These are phyloP conservation scores for Candida koratica DNA, from an alignment of 805 yeast genomes.

Conservation along the genomic window DNA sequence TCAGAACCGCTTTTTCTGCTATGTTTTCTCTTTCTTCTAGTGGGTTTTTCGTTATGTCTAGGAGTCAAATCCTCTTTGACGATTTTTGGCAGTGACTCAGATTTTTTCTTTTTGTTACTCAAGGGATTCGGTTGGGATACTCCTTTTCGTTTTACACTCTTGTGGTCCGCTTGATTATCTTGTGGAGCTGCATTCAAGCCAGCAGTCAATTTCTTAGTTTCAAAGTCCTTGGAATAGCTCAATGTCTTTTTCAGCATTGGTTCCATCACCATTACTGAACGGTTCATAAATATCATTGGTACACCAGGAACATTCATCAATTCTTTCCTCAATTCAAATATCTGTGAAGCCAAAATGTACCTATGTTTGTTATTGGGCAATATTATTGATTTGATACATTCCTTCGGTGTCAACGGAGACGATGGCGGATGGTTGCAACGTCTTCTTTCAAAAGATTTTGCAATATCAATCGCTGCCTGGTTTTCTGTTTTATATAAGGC, in stretches of 20 bases:
- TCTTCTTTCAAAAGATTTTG: constrained; percentile 84
- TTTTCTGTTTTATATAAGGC: constrained; percentile 68
- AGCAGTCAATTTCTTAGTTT: constrained; percentile 61
- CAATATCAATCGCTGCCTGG: constrained; percentile 74
- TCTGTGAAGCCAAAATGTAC: constrained; percentile 84
- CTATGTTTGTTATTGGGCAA: constrained; percentile 81
- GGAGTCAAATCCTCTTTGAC: neutral
- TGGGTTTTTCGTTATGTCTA: constrained; percentile 15
- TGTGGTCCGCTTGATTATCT: constrained; percentile 16
- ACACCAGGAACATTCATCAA: constrained; percentile 82
- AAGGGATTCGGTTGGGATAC: constrained; percentile 87
- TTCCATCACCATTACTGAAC: constrained; percentile 95
- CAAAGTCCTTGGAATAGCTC: constrained; percentile 41
- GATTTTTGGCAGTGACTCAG: constrained; percentile 3
- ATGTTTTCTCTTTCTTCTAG: constrained; percentile 23
- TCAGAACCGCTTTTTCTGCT: constrained; percentile 4
- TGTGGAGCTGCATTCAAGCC: constrained; percentile 63
- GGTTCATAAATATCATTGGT: constrained; percentile 80
- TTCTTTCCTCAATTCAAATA: constrained; percentile 60
- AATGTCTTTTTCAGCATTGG: constrained; percentile 74
- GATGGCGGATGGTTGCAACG: constrained; percentile 81
- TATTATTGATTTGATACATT: constrained; percentile 72
- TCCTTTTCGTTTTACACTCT: constrained; percentile 53
- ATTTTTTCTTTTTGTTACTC: constrained; percentile 75
- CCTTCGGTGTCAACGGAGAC: constrained; percentile 59